Evolutionary conservation across 192 early-diverging fungal genomes (phyloP), one percentile per base, ranked within the genome.

Genomic region (Dissophora globulifera): DNA sequence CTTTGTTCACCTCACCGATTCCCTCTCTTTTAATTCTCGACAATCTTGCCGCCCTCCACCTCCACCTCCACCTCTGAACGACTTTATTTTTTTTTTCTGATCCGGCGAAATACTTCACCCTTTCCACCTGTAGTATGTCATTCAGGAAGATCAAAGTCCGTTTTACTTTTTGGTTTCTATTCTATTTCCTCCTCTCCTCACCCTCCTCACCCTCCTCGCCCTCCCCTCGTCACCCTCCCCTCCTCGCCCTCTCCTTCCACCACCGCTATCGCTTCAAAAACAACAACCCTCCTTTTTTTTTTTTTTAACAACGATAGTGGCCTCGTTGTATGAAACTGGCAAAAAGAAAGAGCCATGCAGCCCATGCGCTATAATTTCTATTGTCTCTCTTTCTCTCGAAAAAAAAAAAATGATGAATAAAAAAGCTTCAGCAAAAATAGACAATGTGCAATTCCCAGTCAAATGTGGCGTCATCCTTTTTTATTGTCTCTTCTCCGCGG

Each of bases 101-200:
- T 68, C 66, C 66, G 66, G 66, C 66, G 66, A 68, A 23, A 52
- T 67, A 58, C 49, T 40, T 57, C 54, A 43, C 55, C 49, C 0
- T 23, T 50, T 23, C 19, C 19, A 33, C 25, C 26, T 22, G 59
- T 57, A 47, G 49, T 68, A 68, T 68, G 66, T 56, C 66, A 68
- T 68, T 68, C 55, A 54, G 56, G 41, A 29, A 43, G 17, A 38
- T 13, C 35, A 38, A 6, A 13, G 13, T 38, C n/a, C n/a, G n/a
- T n/a, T n/a, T n/a, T n/a, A n/a, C n/a, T n/a, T n/a, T n/a, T n/a
- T n/a, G n/a, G n/a, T n/a, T n/a, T n/a, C n/a, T 11, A n/a, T 46
- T 31, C 11, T 30, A 17, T 31, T 46, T 25, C 46, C 31, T 38
- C 16, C 5, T 19, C 12, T 22, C 50, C 12, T 50, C 19, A 38